Base-by-base conservation (phyloP, 2,329 filamentous ascomycete species). In the Sporothrix mexicana region DNA sequence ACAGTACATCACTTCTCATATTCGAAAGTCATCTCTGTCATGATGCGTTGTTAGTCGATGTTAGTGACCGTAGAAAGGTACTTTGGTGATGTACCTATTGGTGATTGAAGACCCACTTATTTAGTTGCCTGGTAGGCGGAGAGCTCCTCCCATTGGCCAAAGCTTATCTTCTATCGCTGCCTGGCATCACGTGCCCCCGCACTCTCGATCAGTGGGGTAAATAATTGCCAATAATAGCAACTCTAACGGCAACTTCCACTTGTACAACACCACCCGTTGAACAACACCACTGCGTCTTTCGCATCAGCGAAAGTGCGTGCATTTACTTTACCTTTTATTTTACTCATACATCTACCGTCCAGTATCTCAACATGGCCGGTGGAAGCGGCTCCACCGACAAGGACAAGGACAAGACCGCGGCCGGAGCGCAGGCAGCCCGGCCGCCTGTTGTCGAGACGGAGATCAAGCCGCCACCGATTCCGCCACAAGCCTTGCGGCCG, bases 361-460 rank as follows among this genome's bases (percentile, higher is more conserved):
- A n/a, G 5, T 6, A 36, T 20, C n/a, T 13, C 61, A 30, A 47
- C 51, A 69, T 69, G 67, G 67, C 49, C 30, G 51, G 67, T 20
- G 67, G 49, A 20, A 69, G 36, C n/a, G 67, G 67, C n/a, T 17
- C 20, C 23, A 30, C 30, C 3, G 30, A 36, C 30, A 36, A 36
- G 30, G 30, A 36, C 30, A 36, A 36, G 30, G 30, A 36, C 30
- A 36, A 36, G 30, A 36, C 30, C 59, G 43, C 53, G 6, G 20
- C 59, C 59, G 59, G 59, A 43, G 59, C 59, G 15, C 30, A 41
- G 59, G 66, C 66, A 17, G 12, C 71, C 8, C 66, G 66, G 25
- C 71, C 57, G 55, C 71, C 71, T 8, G 57, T 73, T 20, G 68
- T 68, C 55, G 71, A 73, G 71, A 73, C 71, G 3, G 45, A 73